phyloP scores from a whole-genome alignment of 2,329 filamentous ascomycete species.

The Malbranchea cinnamomea region DNA sequence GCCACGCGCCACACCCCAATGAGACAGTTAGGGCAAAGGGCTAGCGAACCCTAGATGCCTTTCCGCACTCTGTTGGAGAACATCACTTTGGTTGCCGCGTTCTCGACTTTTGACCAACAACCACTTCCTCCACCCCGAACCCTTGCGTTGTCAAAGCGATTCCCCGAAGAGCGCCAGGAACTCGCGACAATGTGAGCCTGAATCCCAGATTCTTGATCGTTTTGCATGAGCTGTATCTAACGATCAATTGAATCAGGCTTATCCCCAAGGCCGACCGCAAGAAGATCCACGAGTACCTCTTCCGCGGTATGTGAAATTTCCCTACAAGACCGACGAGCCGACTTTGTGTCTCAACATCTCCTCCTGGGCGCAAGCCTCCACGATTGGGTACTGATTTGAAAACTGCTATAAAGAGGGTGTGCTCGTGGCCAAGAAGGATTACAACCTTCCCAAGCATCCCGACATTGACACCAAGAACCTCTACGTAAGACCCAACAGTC shows the following conservation, averaged over 20 bases:
- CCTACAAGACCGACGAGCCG: too few relatives aligned
- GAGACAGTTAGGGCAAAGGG: constrained; percentile 7
- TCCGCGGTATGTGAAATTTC: constrained; percentile 55
- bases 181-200: constrained; percentile 36
- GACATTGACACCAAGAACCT: constrained; percentile 99
- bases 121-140: constrained; percentile 2
- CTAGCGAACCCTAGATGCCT: constrained; percentile 10
- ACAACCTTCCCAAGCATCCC: constrained; percentile 91
- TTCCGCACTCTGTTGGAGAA: constrained; percentile 2
- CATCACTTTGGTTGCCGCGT: neutral
- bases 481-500: constrained; percentile 45
- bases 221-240: neutral
- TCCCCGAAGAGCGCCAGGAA: constrained; percentile 38
- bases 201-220: neutral
- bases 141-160: constrained; percentile 35
- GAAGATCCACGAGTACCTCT: constrained; percentile 99
- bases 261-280: constrained; percentile 99
- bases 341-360: too few relatives aligned
- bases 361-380: too few relatives aligned
- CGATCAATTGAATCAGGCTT: constrained; percentile 48
- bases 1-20: constrained; percentile 3
- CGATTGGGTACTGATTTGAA: neutral
- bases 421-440: constrained; percentile 98
- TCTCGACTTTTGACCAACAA: neutral
- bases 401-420: constrained; percentile 44